These are phyloP conservation scores for Clausena lansium DNA, from an alignment of 345 rosid genomes.

Conservation along the genomic window DNA sequence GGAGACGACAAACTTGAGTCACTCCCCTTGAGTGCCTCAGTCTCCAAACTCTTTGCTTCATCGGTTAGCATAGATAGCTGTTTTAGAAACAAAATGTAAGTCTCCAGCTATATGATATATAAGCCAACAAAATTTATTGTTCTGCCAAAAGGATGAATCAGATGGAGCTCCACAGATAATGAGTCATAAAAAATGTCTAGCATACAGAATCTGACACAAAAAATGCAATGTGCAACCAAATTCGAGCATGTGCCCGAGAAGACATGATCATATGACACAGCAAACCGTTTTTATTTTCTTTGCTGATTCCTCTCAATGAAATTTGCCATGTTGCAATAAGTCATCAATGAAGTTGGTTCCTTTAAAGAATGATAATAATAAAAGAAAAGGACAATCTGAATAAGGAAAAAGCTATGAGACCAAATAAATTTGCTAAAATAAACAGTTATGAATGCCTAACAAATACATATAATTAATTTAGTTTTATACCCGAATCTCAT, in stretches of 20 bases:
- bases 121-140: not conserved
- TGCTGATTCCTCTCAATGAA: too few relatives aligned
- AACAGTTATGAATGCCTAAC: not conserved
- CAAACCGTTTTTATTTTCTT: too few relatives aligned
- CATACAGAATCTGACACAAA: not conserved
- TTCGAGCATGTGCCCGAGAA: not conserved
- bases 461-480: not conserved
- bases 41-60: slow-evolving; percentile 68
- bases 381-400: not conserved
- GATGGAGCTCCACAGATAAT: not conserved
- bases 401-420: not conserved
- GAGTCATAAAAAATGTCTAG: not conserved
- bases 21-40: slow-evolving; percentile 39
- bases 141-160: not conserved
- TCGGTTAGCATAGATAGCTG: slow-evolving; percentile 59
- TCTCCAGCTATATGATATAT: not conserved
- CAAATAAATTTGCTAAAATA: not conserved
- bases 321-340: too few relatives aligned
- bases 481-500: slow-evolving; percentile 71
- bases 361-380: not conserved
- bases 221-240: not conserved
- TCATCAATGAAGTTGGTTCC: not conserved
- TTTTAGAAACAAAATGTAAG: slow-evolving; percentile 16
- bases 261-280: not conserved
- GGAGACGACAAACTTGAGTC: slow-evolving; percentile 41